phyloP scores from a whole-genome alignment of 2,329 filamentous ascomycete genomes.

The Neurospora crassa region DNA sequence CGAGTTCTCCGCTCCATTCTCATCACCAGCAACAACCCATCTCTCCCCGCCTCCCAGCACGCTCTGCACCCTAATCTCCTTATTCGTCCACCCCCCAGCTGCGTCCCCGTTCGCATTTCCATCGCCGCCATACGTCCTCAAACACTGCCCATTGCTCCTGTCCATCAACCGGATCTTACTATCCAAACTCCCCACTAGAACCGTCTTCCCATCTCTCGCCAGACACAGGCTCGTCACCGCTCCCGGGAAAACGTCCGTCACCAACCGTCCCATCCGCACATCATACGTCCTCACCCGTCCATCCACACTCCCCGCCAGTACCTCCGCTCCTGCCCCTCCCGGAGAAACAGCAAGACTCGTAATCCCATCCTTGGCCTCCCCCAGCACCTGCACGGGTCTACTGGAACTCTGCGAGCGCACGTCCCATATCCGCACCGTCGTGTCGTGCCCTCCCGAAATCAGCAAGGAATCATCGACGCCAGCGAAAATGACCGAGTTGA shows the following conservation, averaged over 20 bases:
- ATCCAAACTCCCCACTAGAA: conserved; percentile 70
- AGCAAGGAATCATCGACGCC: conserved; percentile 67
- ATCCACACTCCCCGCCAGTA: conserved; percentile 74
- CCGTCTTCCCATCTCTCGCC: conserved; percentile 61
- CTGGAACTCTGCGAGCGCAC: conserved; percentile 36
- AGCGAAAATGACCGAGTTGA: conserved; percentile 73
- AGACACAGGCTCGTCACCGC: conserved; percentile 67
- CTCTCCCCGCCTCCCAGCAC: conserved; percentile 67
- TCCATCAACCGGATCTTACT: conserved; percentile 74
- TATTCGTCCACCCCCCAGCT: conserved; percentile 43
- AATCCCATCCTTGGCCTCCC: conserved; percentile 64
- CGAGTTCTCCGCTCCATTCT: conserved; percentile 29
- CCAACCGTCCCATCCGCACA: conserved; percentile 61
- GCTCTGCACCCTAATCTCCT: conserved; percentile 63
- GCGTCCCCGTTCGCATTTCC: conserved; percentile 27
- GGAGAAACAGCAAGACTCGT: conserved; percentile 33
- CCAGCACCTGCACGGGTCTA: conserved; percentile 62
- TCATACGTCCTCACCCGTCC: conserved; percentile 77
- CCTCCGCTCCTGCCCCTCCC: conserved; percentile 29
- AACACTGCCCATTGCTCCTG: conserved; percentile 58
- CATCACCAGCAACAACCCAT: conserved; percentile 72
- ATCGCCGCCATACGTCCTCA: conserved; percentile 55
- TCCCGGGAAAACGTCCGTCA: conserved; percentile 59
- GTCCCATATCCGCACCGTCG: conserved; percentile 71
- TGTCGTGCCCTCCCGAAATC: conserved; percentile 65